Evolutionary conservation across 2,329 filamentous ascomycete species (phyloP).

Genomic region (Alternaria gansuensis): DNA sequence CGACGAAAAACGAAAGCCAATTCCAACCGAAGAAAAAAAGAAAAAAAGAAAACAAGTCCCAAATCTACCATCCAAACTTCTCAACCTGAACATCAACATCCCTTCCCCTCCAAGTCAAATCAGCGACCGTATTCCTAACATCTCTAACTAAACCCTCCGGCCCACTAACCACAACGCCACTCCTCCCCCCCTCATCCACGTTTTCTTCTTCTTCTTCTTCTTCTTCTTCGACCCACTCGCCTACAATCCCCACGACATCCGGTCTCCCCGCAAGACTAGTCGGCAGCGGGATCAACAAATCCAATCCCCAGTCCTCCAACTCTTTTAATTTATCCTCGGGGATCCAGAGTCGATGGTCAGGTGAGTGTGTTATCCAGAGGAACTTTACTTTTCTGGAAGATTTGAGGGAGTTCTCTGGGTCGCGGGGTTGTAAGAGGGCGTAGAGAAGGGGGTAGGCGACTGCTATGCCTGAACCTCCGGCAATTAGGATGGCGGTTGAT

Average conservation of each 20-base stretch:
- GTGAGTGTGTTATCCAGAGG: slow-evolving; percentile 67
- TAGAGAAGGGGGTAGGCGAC: slow-evolving; percentile 69
- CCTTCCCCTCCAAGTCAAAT: slow-evolving; percentile 58
- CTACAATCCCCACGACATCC: slow-evolving; percentile 59
- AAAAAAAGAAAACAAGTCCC: too few relatives aligned
- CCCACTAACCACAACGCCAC: slow-evolving; percentile 67
- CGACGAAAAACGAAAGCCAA: too few relatives aligned
- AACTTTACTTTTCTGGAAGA: slow-evolving; percentile 57
- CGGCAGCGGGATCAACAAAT: slow-evolving; percentile 64
- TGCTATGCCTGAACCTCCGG: slow-evolving; percentile 71
- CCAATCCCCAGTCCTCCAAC: slow-evolving; percentile 60
- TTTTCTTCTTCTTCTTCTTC: slow-evolving; percentile 32
- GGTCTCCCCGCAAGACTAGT: slow-evolving; percentile 64
- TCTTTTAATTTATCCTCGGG: slow-evolving; percentile 60
- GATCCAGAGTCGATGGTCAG: slow-evolving; percentile 64
- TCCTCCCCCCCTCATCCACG: slow-evolving; percentile 54
- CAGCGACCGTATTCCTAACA: slow-evolving; percentile 67
- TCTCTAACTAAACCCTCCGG: slow-evolving; percentile 69
- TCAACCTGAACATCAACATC: slow-evolving; percentile 66
- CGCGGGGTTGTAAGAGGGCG: slow-evolving; percentile 54
- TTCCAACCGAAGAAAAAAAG: too few relatives aligned
- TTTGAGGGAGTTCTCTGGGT: slow-evolving; percentile 24
- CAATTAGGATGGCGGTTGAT: slow-evolving; percentile 64
- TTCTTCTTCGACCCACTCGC: slow-evolving; percentile 48
- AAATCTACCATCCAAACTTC: slow-evolving; percentile 72